Base-by-base conservation (phyloP, 2,329 filamentous ascomycete genomes). In the Penicillium paneum region DNA sequence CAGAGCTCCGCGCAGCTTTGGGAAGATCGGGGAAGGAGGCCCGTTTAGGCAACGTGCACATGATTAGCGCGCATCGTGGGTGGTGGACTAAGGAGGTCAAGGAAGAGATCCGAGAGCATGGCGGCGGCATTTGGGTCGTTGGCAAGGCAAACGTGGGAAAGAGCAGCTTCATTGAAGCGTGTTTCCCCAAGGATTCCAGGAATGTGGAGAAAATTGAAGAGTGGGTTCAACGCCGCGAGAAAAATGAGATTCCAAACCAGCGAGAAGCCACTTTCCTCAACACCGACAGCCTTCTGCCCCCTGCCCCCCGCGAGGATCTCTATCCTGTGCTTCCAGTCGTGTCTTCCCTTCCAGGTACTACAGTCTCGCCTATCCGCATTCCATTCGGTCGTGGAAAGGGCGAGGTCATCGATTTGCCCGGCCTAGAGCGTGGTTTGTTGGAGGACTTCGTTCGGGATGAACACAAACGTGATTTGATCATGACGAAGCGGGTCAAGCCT, bases 101-200 rank as follows among this genome's bases (percentile, higher is more conserved):
- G 71, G 87, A 96, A 63, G 87, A 92, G 44, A 91, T 99, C 43
- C 92, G 86, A 81, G 76, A 85, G 40, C 83, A 90, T 45, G 91
- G 91, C 4, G 93, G 93, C 5, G 94, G 87, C 15, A 87, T 89
- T 15, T 99, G 94, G 93, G 87, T 99, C 79, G 89, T 99, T 3
- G 94, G 94, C n/a, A 97, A 96, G 73, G 91, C 91, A 59, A 99
- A 99, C 68, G 95, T 97, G 2, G 95, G 94, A 24, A 99, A 99
- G 75, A 97, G 93, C 64, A 88, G 88, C 67, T 81, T 99, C 2
- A 96, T 97, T 57, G 87, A 94, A 63, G 83, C 86, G 5, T 85
- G 97, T 8, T 96, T 92, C 66, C 93, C 95, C 4, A 87, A 89
- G 78, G 86, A 85, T 26, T 80, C 79, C 34, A 81, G 79, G 75